Percentiles rank a stretch among this genome's conserved stretches.
Evolutionary conservation across 768 basidiomycete genomes (phyloP).

Genomic region (Mycena crocata): DNA sequence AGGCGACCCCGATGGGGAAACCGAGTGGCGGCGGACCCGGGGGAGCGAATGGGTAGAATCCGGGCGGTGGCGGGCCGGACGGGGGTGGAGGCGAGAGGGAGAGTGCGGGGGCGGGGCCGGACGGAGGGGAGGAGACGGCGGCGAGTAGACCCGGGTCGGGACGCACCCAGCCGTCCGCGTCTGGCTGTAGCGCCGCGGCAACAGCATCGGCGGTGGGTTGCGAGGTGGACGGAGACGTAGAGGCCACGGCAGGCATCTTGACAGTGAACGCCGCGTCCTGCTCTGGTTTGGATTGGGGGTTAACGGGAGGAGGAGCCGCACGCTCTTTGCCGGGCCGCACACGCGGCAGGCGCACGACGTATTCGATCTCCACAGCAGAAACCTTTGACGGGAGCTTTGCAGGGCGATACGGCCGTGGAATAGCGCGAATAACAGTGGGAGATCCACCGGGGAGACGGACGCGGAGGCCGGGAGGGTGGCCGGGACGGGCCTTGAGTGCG

Average conservation of each 20-base stretch:
- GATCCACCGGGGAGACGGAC: slow-evolving; percentile 71
- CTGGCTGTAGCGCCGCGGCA: slow-evolving; percentile 19
- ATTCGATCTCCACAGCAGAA: slow-evolving; percentile 6
- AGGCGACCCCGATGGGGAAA: no score
- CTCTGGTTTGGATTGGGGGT: neutral
- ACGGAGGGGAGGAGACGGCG: slow-evolving; percentile 12
- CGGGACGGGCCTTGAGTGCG: slow-evolving; percentile 66
- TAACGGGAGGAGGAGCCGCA: neutral
- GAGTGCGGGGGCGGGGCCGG: slow-evolving; percentile 9
- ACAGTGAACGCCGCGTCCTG: slow-evolving; percentile 22
- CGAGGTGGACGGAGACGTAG: neutral
- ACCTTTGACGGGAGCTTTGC: slow-evolving; percentile 29
- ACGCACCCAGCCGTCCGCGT: slow-evolving; percentile 34
- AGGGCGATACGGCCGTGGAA: slow-evolving; percentile 29
- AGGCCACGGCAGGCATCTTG: slow-evolving; percentile 15
- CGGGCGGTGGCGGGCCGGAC: neutral
- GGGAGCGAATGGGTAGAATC: neutral
- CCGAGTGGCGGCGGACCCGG: neutral
- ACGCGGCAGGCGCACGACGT: slow-evolving; percentile 28
- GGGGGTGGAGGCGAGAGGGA: neutral
- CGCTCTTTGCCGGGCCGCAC: slow-evolving; percentile 21
- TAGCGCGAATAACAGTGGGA: slow-evolving; percentile 56
- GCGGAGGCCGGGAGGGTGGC: slow-evolving; percentile 65
- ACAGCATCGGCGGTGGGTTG: neutral
- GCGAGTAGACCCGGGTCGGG: slow-evolving; percentile 28